These are phyloP conservation scores for Lenwebbia sp. DNA, from an alignment of 345 rosid genomes.

Conservation along the genomic window DNA sequence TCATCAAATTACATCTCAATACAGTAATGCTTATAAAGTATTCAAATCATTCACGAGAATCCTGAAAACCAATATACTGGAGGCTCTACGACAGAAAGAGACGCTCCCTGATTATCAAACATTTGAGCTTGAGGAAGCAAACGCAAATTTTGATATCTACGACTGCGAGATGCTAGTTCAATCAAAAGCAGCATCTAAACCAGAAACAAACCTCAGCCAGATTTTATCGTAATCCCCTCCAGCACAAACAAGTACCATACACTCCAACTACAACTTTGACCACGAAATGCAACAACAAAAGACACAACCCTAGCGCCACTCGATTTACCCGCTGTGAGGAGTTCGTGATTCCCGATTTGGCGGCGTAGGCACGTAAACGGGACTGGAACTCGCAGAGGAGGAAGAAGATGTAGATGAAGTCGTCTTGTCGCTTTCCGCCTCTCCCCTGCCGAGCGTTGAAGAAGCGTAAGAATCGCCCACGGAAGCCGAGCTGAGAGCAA, in stretches of 20 bases:
- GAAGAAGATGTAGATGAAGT: neutral
- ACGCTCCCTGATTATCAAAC: neutral
- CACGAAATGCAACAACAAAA: neutral
- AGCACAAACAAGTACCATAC: neutral
- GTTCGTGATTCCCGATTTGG: conserved; percentile 58
- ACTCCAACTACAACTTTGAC: neutral
- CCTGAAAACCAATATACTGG: neutral
- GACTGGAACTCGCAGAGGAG: conserved; percentile 35
- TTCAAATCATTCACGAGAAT: neutral
- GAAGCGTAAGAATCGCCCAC: conserved; percentile 1
- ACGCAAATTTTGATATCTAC: neutral
- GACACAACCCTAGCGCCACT: neutral
- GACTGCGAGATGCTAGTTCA: neutral
- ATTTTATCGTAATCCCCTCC: neutral
- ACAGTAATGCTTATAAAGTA: neutral
- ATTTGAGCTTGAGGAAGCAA: neutral
- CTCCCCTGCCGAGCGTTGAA: neutral
- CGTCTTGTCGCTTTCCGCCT: neutral
- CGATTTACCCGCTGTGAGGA: conserved; percentile 85
- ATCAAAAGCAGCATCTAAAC: neutral
- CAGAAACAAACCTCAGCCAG: neutral
- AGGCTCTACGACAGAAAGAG: neutral
- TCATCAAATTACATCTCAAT: neutral
- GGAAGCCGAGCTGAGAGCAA: neutral
- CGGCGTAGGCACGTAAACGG: conserved; percentile 61